A percentile compares a stretch with the other conserved stretches of the same genome.
Evolutionary conservation across 352 stramenopile species (phyloP).

Genomic region (Halophytophthora batemanensis): DNA sequence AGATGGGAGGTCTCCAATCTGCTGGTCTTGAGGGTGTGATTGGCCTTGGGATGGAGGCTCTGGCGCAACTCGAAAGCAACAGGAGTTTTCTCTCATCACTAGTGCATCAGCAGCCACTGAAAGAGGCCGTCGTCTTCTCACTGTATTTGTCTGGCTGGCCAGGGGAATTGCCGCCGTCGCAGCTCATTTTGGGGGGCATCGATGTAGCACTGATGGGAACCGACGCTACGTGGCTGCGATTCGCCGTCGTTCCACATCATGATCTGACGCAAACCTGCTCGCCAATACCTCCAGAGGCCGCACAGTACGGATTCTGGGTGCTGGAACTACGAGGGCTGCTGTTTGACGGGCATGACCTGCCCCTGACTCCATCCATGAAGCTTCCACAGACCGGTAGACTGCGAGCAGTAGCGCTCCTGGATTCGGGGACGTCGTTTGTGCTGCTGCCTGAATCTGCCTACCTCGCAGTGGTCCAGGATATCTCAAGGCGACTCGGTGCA

Average conservation of each 20-base stretch:
- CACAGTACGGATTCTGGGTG: background rate
- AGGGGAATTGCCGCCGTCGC: conserved; percentile 7
- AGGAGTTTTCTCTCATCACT: conserved; percentile 4
- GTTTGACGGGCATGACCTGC: background rate
- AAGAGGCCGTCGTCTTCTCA: conserved; percentile 4
- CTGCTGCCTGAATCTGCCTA: conserved; percentile 13
- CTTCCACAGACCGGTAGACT: background rate
- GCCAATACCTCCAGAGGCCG: too few relatives aligned
- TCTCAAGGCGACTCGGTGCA: conserved; percentile 6
- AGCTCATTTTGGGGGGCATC: conserved; percentile 12
- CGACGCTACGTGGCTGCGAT: conserved; percentile 12
- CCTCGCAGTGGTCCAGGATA: conserved; percentile 7
- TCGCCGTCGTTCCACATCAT: conserved; percentile 10
- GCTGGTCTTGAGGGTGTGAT: conserved; percentile 14
- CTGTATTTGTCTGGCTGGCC: conserved; percentile 13
- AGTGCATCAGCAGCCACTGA: background rate
- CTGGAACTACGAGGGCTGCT: background rate
- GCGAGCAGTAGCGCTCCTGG: conserved; percentile 8
- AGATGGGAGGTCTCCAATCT: background rate
- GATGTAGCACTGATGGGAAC: conserved; percentile 6
- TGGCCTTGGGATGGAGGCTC: conserved; percentile 15
- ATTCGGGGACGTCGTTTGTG: conserved; percentile 20
- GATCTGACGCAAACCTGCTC: background rate
- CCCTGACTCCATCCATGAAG: background rate
- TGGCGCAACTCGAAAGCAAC: conserved; percentile 13